Conservation (phyloP, 192 early-diverging fungal genomes). For the Rhizoclosmatium globosum region DNA sequence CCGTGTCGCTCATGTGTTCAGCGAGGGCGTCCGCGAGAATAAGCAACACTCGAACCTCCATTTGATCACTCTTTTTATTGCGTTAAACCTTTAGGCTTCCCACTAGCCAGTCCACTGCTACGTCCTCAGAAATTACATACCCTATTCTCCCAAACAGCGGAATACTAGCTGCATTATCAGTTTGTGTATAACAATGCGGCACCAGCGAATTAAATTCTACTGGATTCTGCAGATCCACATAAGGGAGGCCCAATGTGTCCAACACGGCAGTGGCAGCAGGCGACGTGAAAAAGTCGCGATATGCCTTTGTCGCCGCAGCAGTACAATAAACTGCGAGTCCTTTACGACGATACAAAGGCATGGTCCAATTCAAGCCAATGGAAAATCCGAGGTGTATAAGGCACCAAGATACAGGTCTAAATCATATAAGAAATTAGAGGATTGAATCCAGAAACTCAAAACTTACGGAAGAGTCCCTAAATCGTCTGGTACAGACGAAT, state of each 20-base stretch:
- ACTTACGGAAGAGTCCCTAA: neutral
- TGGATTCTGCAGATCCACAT: neutral
- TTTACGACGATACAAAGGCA: constrained; percentile 7
- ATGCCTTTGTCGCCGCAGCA: constrained; percentile 14
- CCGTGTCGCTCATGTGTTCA: too few species aligned
- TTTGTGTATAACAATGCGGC: constrained; percentile 11
- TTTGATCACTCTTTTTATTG: too few species aligned
- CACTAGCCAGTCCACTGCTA: constrained; percentile 12
- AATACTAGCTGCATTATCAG: constrained; percentile 1
- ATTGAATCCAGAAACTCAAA: neutral
- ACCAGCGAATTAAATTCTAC: neutral
- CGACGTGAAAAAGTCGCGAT: constrained; percentile 5
- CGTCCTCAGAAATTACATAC: neutral
- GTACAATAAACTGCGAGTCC: constrained; percentile 12
- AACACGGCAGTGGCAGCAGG: neutral
- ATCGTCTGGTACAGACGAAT: neutral
- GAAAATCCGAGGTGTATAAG: constrained; percentile 3
- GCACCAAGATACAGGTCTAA: constrained; percentile 10
- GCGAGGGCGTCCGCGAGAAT: too few species aligned
- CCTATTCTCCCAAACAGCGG: constrained; percentile 7
- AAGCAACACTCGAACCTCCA: too few species aligned
- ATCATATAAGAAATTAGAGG: neutral
- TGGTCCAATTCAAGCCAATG: constrained; percentile 18
- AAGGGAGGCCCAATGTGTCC: neutral
- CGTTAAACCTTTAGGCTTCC: neutral